phyloP scores from a whole-genome alignment of 2,329 filamentous ascomycete genomes.

The Penicillium sumatraense region DNA sequence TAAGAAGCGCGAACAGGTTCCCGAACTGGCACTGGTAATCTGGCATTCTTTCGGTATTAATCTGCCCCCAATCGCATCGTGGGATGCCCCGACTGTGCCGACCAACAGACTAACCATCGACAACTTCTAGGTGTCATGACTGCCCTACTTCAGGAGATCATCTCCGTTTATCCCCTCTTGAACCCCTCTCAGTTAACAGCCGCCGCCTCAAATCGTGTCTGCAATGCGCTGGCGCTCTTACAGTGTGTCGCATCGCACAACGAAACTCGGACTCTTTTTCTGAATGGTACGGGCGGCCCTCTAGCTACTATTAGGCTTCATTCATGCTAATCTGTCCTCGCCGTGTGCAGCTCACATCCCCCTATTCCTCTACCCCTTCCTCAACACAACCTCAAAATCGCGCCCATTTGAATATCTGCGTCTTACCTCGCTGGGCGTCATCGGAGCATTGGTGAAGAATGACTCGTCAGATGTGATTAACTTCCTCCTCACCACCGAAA shows the following conservation, averaged over 20 bases:
- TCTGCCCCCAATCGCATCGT: conserved; percentile 14
- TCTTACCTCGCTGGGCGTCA: conserved; percentile 92
- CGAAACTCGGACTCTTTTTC: conserved; percentile 89
- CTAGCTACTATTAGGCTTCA: neutral
- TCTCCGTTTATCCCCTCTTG: conserved; percentile 94
- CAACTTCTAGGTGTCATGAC: conserved; percentile 84
- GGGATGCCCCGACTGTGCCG: conserved; percentile 14
- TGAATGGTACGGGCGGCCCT: conserved; percentile 71
- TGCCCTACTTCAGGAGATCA: conserved; percentile 94
- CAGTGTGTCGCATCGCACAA: conserved; percentile 98
- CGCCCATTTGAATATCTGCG: conserved; percentile 97
- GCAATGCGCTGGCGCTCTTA: conserved; percentile 91
- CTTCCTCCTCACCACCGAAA: conserved; percentile 96
- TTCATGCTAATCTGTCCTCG: neutral
- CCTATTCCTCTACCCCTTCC: conserved; percentile 94
- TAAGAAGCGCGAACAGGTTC: conserved; percentile 98
- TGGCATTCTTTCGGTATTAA: conserved; percentile 96
- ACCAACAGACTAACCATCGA: conserved; percentile 29
- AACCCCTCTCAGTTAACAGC: conserved; percentile 97
- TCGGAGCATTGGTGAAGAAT: conserved; percentile 97
- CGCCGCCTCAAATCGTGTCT: conserved; percentile 95
- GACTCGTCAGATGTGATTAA: conserved; percentile 99
- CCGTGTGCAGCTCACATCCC: conserved; percentile 82
- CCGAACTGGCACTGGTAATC: conserved; percentile 90
- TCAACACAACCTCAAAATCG: conserved; percentile 98